These are phyloP conservation scores for Plenodomus lindquistii DNA, from an alignment of 2,329 filamentous ascomycete species.

Conservation along the genomic window DNA sequence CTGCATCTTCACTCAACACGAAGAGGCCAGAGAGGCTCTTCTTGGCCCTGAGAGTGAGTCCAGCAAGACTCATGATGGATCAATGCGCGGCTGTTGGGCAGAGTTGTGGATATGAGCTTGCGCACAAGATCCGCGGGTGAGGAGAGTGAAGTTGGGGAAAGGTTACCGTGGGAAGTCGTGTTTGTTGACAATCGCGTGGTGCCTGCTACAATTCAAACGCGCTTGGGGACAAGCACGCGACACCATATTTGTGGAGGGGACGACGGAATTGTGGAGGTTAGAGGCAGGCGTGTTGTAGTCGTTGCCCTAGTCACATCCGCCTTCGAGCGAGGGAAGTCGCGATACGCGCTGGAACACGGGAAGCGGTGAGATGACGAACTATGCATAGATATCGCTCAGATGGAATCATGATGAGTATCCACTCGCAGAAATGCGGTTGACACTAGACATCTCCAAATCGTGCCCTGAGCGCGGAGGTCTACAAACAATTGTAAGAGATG, in stretches of 20 bases:
- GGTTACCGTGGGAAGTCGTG: neutral
- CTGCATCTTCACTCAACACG: conserved; percentile 16
- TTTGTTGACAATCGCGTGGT: neutral
- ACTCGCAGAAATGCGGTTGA: too few relatives aligned
- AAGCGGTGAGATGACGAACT: too few relatives aligned
- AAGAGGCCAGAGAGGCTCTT: conserved; percentile 37
- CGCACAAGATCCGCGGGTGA: neutral
- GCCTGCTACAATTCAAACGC: conserved; percentile 7
- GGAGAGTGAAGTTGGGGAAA: neutral
- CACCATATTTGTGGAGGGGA: neutral
- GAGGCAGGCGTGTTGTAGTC: too few relatives aligned
- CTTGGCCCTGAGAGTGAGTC: conserved; percentile 30
- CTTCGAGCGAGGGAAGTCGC: too few relatives aligned
- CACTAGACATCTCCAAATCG: too few relatives aligned
- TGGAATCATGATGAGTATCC: too few relatives aligned
- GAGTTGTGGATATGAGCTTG: neutral
- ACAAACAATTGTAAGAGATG: too few relatives aligned
- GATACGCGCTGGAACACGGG: too few relatives aligned
- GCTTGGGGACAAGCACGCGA: conserved; percentile 12
- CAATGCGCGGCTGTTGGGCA: conserved; percentile 9
- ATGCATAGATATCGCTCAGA: too few relatives aligned
- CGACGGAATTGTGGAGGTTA: too few relatives aligned
- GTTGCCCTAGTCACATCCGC: too few relatives aligned
- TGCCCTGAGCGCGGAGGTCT: too few relatives aligned
- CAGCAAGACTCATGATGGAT: conserved; percentile 31